These are phyloP conservation scores for Leccinum uliginosum DNA, from an alignment of 768 basidiomycete genomes.

Conservation along the genomic window DNA sequence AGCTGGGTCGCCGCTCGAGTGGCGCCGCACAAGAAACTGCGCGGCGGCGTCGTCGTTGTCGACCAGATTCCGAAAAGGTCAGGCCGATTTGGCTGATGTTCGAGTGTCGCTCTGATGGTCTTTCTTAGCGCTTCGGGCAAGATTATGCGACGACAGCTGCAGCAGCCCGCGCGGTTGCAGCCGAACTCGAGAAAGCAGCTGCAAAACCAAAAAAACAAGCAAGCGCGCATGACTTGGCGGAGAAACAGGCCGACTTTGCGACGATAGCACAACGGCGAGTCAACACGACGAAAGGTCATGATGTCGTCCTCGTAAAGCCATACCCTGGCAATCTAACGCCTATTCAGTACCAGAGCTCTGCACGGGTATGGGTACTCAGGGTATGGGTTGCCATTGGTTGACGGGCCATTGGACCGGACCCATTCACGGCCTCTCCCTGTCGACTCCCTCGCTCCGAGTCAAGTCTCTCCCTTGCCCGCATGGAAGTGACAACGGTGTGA, in stretches of 20 bases:
- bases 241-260: constrained; percentile 84
- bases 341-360: too few relatives aligned
- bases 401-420: too few relatives aligned
- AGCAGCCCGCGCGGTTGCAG: constrained; percentile 67
- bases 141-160: constrained; percentile 75
- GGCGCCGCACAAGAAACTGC: constrained; percentile 69
- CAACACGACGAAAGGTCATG: too few relatives aligned
- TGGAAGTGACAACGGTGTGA: too few relatives aligned
- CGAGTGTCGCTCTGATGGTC: background rate
- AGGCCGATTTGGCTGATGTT: background rate
- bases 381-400: too few relatives aligned
- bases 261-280: too few relatives aligned
- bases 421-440: too few relatives aligned
- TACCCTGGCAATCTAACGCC: too few relatives aligned
- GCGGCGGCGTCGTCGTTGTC: constrained; percentile 67
- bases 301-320: too few relatives aligned
- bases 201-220: constrained; percentile 49
- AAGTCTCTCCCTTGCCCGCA: too few relatives aligned
- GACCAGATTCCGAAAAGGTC: constrained; percentile 39
- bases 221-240: constrained; percentile 44
- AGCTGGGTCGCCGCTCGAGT: constrained; percentile 72
- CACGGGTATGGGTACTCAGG: too few relatives aligned
- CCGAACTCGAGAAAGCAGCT: constrained; percentile 58
- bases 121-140: constrained; percentile 67
- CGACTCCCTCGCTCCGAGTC: too few relatives aligned